Evolutionary conservation across 2,329 filamentous ascomycete species (phyloP).

Genomic region (Apiospora kogelbergensis): DNA sequence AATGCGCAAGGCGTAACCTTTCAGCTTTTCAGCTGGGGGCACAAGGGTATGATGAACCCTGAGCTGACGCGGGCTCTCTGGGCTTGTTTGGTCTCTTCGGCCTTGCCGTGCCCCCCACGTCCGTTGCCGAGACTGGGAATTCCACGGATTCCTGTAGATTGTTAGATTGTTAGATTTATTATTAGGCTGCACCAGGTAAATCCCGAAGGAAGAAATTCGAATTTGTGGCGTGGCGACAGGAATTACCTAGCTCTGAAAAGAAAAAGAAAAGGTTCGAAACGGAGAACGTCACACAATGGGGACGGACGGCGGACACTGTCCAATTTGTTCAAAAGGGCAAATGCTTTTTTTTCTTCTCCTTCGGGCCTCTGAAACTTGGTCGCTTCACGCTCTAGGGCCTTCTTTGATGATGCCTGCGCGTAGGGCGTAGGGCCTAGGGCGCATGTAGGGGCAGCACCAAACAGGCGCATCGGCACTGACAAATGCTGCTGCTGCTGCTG

Average conservation of each 20-base stretch:
- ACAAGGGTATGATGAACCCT: neutral
- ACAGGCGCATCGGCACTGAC: neutral
- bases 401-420: neutral
- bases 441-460: too few species aligned
- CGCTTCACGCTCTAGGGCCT: neutral
- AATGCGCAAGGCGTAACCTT: neutral
- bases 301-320: neutral
- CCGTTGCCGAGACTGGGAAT: neutral
- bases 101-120: neutral
- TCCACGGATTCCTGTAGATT: neutral
- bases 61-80: neutral
- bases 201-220: neutral
- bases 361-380: too few species aligned
- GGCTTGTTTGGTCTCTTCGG: neutral
- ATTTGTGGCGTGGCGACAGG: neutral
- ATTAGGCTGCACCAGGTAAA: neutral
- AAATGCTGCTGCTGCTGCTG: neutral
- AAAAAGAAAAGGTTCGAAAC: neutral
- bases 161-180: neutral
- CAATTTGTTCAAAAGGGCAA: neutral
- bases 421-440: too few species aligned
- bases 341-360: too few species aligned
- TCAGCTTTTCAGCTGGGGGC: neutral
- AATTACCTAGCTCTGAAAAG: neutral
- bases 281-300: neutral